Conservation (phyloP, 2,329 filamentous ascomycete genomes). For the Lasiodiplodia gonubiensis region DNA sequence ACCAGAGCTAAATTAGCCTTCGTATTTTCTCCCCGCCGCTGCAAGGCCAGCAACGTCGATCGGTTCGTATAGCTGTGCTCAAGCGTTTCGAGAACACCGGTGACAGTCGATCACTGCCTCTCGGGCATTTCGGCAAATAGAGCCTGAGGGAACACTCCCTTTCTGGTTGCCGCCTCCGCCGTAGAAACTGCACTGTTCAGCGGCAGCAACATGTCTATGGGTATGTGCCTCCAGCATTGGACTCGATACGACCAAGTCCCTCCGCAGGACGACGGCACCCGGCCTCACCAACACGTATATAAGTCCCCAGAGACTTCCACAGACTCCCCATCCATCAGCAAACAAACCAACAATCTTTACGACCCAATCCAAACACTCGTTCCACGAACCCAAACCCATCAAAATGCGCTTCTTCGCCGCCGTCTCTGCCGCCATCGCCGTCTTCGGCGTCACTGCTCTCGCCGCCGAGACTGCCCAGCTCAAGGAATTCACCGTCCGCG, state of each 20-base stretch:
- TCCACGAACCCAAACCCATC: slow-evolving; percentile 5
- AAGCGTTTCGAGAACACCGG: background rate
- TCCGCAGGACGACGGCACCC: background rate
- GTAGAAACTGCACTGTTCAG: background rate
- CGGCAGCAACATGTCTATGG: background rate
- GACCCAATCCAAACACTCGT: slow-evolving; percentile 4
- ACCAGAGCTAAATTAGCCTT: background rate
- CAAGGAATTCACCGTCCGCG: slow-evolving; percentile 15
- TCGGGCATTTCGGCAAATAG: background rate
- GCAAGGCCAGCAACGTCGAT: background rate
- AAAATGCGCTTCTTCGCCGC: slow-evolving; percentile 20
- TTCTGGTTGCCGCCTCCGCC: background rate
- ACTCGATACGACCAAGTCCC: background rate
- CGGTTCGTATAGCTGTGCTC: background rate
- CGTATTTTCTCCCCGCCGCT: background rate
- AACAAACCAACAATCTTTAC: background rate
- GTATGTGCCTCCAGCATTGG: background rate
- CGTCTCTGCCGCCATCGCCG: background rate
- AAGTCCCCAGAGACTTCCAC: background rate
- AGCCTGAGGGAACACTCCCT: background rate
- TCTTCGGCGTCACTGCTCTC: slow-evolving; percentile 6
- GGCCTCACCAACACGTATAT: background rate
- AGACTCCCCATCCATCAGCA: background rate
- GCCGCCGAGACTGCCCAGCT: slow-evolving; percentile 9
- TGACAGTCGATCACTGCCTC: background rate